Evolutionary conservation across 306 rosid species (phyloP), one percentile per base, ranked within the genome.

Genomic region (Alnus glutinosa): DNA sequence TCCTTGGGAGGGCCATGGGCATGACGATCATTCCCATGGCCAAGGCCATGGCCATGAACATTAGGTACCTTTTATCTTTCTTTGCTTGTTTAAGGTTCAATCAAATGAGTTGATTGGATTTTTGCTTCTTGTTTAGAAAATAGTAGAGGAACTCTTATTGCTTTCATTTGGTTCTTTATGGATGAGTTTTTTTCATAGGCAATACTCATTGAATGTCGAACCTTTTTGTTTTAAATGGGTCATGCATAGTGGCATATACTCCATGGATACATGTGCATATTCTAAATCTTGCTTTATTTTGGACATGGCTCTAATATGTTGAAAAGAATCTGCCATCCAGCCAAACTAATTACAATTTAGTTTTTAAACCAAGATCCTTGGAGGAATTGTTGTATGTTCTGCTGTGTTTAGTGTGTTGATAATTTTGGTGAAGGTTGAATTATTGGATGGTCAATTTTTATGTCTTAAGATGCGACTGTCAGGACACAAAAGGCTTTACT

Each of bases 1-100:
- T 83, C 98, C 98, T 32, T 94, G 98, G 98, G 98, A 94, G 30
- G 97, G 93, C 80, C 97, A 94, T 49, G 52, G 52, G 14, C 52
- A 49, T 61, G 95, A 67, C 82, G 98, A 91, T 74, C 89, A 86
- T 74, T 80, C 81, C 73, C 85, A 82, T 44, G 89, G 79, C 73
- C 85, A 82, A 36, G 89, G 79, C 1, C 89, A 87, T 84, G 84
- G 62, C 12, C 78, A 71, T 59, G 89, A 79, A 9, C 87, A 83
- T 75, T 79, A 86, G 97, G 97, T 89, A 83, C 70, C 4, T 15
- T 72, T 19, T 39, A 5, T 77, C 62, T 70, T 19, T 49, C 51
- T 42, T 28, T 55, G 44, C 51, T 36, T 74, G 49, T 13, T 46
- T 55, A 39, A 18, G 37, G 55, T 50, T 19, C 32, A 63, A 51